phyloP scores from a whole-genome alignment of 345 rosid species.

The Ceriops zippeliana region DNA sequence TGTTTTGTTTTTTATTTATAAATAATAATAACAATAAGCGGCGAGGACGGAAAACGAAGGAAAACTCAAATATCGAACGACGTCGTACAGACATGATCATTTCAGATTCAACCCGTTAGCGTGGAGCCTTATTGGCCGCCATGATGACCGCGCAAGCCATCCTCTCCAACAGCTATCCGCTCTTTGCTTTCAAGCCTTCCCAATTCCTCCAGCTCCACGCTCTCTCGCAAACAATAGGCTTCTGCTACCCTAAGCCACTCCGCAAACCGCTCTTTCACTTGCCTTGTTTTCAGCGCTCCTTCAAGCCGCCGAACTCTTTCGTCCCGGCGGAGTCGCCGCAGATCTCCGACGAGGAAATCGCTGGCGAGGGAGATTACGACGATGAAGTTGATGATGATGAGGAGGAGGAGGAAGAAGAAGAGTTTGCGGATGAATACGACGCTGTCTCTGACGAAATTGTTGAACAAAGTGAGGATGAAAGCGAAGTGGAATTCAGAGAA shows the following conservation, averaged over 20 bases:
- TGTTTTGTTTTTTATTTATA: too few species aligned
- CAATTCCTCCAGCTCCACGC: constrained; percentile 16
- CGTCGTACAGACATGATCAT: too few species aligned
- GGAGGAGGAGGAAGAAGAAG: constrained; percentile 30
- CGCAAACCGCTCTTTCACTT: constrained; percentile 29
- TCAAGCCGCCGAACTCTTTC: constrained; percentile 42
- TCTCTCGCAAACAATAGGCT: constrained; percentile 27
- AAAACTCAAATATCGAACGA: too few species aligned
- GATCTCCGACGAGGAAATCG: constrained; percentile 49
- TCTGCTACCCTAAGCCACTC: constrained; percentile 29
- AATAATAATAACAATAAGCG: too few species aligned
- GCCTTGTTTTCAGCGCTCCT: constrained; percentile 24
- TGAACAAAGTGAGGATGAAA: constrained; percentile 48
- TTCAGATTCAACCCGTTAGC: too few species aligned
- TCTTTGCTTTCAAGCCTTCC: constrained; percentile 24
- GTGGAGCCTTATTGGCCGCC: too few species aligned
- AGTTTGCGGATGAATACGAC: constrained; percentile 62
- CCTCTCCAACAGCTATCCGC: constrained; percentile 27
- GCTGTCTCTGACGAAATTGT: constrained; percentile 23
- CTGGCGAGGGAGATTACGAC: constrained; percentile 35
- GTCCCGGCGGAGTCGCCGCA: constrained; percentile 50
- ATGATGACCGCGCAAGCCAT: constrained; percentile 47
- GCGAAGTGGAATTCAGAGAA: constrained; percentile 26
- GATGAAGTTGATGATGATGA: constrained; percentile 39
- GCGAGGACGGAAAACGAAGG: too few species aligned